Evolutionary conservation across 176 grass and related monocot species (phyloP).

Genomic region (Carex parvula): DNA sequence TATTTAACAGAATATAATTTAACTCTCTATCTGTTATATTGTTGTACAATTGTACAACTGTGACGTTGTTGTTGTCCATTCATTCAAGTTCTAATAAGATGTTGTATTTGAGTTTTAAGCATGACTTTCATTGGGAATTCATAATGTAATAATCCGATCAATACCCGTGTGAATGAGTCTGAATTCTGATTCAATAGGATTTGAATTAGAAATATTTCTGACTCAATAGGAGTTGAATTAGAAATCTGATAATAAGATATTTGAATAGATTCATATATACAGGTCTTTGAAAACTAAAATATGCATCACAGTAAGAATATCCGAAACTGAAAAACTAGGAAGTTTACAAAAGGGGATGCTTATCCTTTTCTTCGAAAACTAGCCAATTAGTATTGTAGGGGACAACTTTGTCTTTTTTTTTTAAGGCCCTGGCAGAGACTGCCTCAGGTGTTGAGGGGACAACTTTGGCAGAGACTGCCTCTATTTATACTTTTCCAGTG

Average conservation of each 20-base stretch:
- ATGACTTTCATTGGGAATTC: neutral
- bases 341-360: neutral
- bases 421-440: no score
- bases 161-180: neutral
- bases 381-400: neutral
- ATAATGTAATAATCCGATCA: neutral
- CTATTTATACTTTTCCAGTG: no score
- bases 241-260: neutral
- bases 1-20: neutral
- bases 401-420: no score
- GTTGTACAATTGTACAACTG: conserved; percentile 2
- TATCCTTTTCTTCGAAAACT: neutral
- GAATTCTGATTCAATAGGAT: neutral
- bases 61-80: neutral
- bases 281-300: neutral
- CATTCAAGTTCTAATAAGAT: neutral
- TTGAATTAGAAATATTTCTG: neutral
- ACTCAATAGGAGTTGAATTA: neutral
- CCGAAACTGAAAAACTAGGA: neutral
- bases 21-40: neutral
- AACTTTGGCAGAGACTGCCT: no score
- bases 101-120: neutral
- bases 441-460: no score
- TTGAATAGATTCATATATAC: neutral
- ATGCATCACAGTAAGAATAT: neutral